These are phyloP conservation scores for Cucumis sativus DNA, from an alignment of 306 rosid genomes.

Conservation along the genomic window Cucumber_9930_V3 NC_026660.2:4852501-4853000, in stretches of 20 bases:
- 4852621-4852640: slow-evolving; percentile 86
- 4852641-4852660: slow-evolving; percentile 64
- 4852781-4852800: slow-evolving; percentile 55
- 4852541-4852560: slow-evolving; percentile 21
- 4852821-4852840: slow-evolving; percentile 15
- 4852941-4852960: slow-evolving; percentile 17
- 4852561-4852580: slow-evolving; percentile 35
- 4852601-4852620: slow-evolving; percentile 78
- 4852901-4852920: slow-evolving; percentile 12
- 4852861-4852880: slow-evolving; percentile 17
- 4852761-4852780: slow-evolving; percentile 48
- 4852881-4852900: slow-evolving; percentile 12
- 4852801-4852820: slow-evolving; percentile 18
- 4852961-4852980: slow-evolving; percentile 53
- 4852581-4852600: slow-evolving; percentile 62
- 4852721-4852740: slow-evolving; percentile 16
- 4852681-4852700: slow-evolving; percentile 26
- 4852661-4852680: slow-evolving; percentile 18
- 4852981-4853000: slow-evolving; percentile 30
- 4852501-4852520: slow-evolving; percentile 22
- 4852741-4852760: slow-evolving; percentile 14
- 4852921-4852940: slow-evolving; percentile 13
- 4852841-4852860: slow-evolving; percentile 6
- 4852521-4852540: slow-evolving; percentile 26
- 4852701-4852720: slow-evolving; percentile 20